Percentiles rank a stretch among this genome's conserved stretches.
These are phyloP conservation scores for Podospora didyma DNA, from an alignment of 495 filamentous ascomycete genomes.

Conservation along the genomic window DNA sequence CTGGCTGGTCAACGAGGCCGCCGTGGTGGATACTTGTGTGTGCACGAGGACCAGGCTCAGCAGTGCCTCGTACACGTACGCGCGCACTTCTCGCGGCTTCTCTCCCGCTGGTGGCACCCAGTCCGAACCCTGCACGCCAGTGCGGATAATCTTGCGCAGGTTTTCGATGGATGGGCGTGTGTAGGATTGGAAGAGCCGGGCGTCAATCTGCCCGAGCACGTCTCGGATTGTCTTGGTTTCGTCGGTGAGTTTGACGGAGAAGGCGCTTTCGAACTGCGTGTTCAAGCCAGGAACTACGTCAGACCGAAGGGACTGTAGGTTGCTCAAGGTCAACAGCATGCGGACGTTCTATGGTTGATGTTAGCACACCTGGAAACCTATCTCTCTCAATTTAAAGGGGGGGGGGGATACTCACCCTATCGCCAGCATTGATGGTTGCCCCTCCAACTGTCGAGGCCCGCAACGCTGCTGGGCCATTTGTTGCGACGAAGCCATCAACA, in stretches of 20 bases:
- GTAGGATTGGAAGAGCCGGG: constrained; percentile 85
- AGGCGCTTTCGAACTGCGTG: constrained; percentile 80
- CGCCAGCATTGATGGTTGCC: constrained; percentile 60
- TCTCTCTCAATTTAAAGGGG: neutral
- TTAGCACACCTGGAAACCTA: constrained; percentile 12
- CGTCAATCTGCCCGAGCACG: constrained; percentile 83
- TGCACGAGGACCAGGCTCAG: constrained; percentile 82
- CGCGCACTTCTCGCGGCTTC: constrained; percentile 69
- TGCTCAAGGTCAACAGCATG: constrained; percentile 87
- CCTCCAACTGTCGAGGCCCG: constrained; percentile 32
- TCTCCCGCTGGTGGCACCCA: constrained; percentile 61
- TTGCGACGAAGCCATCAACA: constrained; percentile 30
- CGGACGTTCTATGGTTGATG: constrained; percentile 64
- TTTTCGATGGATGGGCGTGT: constrained; percentile 64
- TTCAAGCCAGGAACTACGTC: constrained; percentile 79
- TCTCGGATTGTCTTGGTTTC: constrained; percentile 87
- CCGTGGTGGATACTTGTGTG: constrained; percentile 84
- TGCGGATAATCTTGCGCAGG: constrained; percentile 59
- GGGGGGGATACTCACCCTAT: constrained; percentile 55
- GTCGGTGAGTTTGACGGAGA: constrained; percentile 86
- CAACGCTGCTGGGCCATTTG: constrained; percentile 16
- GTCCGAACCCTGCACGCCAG: constrained; percentile 63
- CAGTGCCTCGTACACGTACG: constrained; percentile 85
- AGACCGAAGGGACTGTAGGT: constrained; percentile 72
- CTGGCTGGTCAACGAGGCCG: constrained; percentile 61